Evolutionary conservation across 1,284 basidiomycete genomes (phyloP), one percentile per base, ranked within the genome.

Genomic region (Malassezia obtusa): DNA sequence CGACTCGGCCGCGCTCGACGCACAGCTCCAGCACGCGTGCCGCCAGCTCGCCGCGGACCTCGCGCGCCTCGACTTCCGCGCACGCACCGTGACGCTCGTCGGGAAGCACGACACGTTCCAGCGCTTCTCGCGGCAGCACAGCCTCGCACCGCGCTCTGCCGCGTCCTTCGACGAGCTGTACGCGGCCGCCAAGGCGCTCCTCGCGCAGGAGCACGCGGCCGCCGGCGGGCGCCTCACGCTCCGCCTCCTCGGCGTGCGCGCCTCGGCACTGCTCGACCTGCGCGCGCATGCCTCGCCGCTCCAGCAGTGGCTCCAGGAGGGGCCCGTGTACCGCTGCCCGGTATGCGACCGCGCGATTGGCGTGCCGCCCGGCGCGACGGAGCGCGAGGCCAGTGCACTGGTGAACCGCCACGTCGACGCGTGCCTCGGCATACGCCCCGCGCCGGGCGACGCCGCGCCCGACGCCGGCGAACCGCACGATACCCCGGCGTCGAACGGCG

Each of bases 71-170:
- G 60, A 62, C 39, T 69, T 65, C 39, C 59, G 61, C 21, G 69
- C 33, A 22, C 63, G 64, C 52, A 72, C 63, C 24, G 45, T 72
- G 30, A 65, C 67, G 3, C 60, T 71, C 22, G 59, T 65, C 2
- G 65, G 65, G 46, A 71, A 71, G 50, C 48, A 50, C 22, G 67
- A 63, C 30, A 59, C 64, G 28, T 71, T 57, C 35, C 61, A 63
- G 58, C 68, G 68, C 30, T 71, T 71, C 47, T 63, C 65, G 1
- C 57, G 68, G 12, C 67, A 61, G 1, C 49, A 44, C 12, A 25
- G 30, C 28, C 9, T 32, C 9, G 62, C 64, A 5, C 53, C 50
- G 5, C 59, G 52, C 0, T 49, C 52, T 11, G 53, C 61, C 14
- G 53, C 59, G 33, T 49, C 49, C 4, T 62, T 61, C 2, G 62